These are phyloP conservation scores for Coniella vitis DNA, from an alignment of 2,329 filamentous ascomycete species.

Conservation along the genomic window DNA sequence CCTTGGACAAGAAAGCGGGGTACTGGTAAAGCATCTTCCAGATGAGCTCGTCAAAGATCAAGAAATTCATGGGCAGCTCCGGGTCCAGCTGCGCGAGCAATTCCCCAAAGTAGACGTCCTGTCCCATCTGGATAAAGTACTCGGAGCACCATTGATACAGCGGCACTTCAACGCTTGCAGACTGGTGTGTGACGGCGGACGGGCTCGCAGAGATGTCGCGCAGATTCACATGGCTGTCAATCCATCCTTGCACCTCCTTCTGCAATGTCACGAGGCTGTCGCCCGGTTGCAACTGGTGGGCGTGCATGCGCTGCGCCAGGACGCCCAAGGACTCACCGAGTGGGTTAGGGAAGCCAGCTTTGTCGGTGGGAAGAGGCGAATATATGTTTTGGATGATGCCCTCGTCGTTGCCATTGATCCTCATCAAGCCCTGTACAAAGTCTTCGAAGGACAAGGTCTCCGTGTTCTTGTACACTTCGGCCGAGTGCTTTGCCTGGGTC, in stretches of 20 bases:
- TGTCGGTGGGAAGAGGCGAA: no score
- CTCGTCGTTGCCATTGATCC: conserved; percentile 17
- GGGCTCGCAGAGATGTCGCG: no score
- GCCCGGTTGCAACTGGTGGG: no score
- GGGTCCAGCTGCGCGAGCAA: conserved; percentile 18
- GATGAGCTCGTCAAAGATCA: conserved; percentile 21
- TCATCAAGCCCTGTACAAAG: conserved; percentile 13
- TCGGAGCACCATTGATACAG: no score
- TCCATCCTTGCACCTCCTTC: no score
- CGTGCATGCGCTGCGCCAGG: no score
- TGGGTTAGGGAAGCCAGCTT: no score
- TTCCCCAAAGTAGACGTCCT: conserved; percentile 21
- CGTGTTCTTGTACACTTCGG: conserved; percentile 20
- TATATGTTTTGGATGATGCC: conserved; percentile 17
- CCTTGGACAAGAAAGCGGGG: conserved; percentile 17
- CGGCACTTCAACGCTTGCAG: no score
- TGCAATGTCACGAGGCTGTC: no score
- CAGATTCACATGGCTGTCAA: no score
- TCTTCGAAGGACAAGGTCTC: conserved; percentile 21
- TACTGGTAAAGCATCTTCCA: conserved; percentile 25
- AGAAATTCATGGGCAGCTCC: conserved; percentile 10
- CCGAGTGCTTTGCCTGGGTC: conserved; percentile 18
- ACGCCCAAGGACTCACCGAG: no score
- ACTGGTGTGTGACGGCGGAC: no score
- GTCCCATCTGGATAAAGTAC: conserved; percentile 16